Conservation (phyloP, 2,329 filamentous ascomycete genomes). For the Pseudopyrenochaeta lycopersici region DNA sequence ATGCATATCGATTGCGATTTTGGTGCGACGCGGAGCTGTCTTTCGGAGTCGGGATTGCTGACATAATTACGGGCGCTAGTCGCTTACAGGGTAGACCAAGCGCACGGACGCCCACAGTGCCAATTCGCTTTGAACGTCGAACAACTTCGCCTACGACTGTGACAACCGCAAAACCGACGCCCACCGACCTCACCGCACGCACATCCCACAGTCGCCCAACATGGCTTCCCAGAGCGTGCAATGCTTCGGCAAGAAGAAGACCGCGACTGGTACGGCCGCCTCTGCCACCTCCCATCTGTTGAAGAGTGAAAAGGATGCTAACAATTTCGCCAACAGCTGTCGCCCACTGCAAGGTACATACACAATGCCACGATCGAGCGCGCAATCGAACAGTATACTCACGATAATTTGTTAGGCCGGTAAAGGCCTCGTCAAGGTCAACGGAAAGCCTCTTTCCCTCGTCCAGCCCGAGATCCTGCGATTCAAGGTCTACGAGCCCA, state of each 20-base stretch:
- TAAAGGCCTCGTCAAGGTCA: constrained; percentile 97
- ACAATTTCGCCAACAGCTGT: constrained; percentile 68
- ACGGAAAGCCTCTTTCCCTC: constrained; percentile 93
- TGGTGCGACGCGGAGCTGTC: neutral
- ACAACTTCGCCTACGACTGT: constrained; percentile 32
- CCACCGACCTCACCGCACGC: constrained; percentile 42
- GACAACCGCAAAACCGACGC: constrained; percentile 34
- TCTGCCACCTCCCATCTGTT: neutral
- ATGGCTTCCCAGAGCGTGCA: constrained; percentile 65
- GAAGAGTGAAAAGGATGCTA: constrained; percentile 40
- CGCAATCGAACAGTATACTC: constrained; percentile 36
- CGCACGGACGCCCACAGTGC: constrained; percentile 25
- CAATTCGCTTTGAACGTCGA: constrained; percentile 28
- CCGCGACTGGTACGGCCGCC: constrained; percentile 55
- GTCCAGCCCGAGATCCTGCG: constrained; percentile 96
- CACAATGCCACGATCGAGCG: constrained; percentile 30
- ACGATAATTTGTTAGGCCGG: constrained; percentile 63
- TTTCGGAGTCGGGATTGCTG: neutral
- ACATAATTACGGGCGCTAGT: constrained; percentile 12
- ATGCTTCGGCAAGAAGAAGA: constrained; percentile 94
- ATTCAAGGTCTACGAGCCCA: constrained; percentile 99
- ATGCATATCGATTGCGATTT: neutral
- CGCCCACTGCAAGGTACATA: constrained; percentile 87
- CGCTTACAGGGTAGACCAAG: constrained; percentile 14
- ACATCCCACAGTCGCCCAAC: constrained; percentile 48